phyloP scores from a whole-genome alignment of 148 eudicot species.

The Nepenthes gracilis region DNA sequence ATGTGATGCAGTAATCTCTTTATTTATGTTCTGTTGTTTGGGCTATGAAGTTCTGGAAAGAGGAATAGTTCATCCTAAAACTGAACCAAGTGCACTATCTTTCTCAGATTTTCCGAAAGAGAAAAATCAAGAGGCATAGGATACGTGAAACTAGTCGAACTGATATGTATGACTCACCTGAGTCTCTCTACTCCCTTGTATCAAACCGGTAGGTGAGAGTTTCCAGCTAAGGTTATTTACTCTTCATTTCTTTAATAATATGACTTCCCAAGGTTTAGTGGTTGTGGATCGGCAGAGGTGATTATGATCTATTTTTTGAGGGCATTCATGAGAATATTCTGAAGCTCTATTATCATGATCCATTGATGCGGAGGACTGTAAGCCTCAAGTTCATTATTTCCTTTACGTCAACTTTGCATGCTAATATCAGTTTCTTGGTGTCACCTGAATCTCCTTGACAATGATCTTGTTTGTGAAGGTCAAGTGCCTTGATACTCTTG shows the following conservation, averaged over 20 bases:
- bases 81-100: constrained; percentile 2
- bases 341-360: constrained; percentile 80
- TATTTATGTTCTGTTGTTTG: background rate
- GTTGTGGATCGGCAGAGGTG: constrained; percentile 45
- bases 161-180: constrained; percentile 33
- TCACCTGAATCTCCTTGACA: background rate
- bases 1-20: constrained; percentile 1
- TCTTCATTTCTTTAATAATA: constrained; percentile 6
- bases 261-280: background rate
- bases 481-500: constrained; percentile 66
- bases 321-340: constrained; percentile 89
- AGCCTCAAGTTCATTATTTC: constrained; percentile 14
- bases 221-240: constrained; percentile 5
- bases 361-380: constrained; percentile 87
- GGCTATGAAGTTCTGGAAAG: too few relatives aligned
- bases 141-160: constrained; percentile 18
- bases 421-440: background rate
- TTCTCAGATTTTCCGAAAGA: constrained; percentile 74
- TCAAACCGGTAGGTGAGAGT: constrained; percentile 54
- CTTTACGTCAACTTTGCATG: background rate
- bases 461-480: constrained; percentile 34
- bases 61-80: background rate
- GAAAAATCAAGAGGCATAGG: constrained; percentile 41
- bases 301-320: constrained; percentile 70
- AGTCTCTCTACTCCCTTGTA: constrained; percentile 54